A percentile compares a stretch with the other conserved stretches of the same genome.
Conservation (phyloP, 208 protist genomes). For the Acanthamoeba lenticulata region DNA sequence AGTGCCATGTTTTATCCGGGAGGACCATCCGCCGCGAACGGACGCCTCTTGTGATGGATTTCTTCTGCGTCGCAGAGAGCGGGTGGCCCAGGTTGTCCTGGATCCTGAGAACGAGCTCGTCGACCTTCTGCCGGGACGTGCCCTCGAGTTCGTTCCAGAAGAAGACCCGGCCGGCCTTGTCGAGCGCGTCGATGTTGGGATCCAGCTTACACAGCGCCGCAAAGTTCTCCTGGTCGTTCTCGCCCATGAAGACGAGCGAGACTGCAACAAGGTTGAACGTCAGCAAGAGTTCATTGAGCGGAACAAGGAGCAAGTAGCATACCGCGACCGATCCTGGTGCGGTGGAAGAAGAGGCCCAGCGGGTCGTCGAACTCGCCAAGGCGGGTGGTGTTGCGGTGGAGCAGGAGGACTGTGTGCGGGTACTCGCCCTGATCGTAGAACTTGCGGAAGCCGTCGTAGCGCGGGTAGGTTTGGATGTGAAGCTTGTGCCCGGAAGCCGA, state of each 20-base stretch:
- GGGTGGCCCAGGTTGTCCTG: background rate
- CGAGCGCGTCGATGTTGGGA: background rate
- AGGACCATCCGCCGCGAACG: background rate
- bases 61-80: background rate
- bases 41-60: background rate
- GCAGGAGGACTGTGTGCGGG: background rate
- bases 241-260: background rate
- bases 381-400: slow-evolving; percentile 1
- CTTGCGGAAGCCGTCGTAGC: background rate
- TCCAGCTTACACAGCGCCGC: background rate
- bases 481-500: background rate
- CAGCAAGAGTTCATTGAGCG: background rate
- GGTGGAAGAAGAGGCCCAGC: background rate
- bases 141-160: slow-evolving; percentile 36
- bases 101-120: background rate
- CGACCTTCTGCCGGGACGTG: background rate
- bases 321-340: background rate
- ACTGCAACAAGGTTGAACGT: background rate
- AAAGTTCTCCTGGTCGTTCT: slow-evolving; percentile 29
- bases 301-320: background rate
- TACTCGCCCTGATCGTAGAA: background rate
- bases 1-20: background rate
- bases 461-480: background rate
- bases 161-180: background rate
- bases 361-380: background rate